Evolutionary conservation across 1,284 basidiomycete genomes (phyloP), one percentile per base, ranked within the genome.

Genomic region (Rhodotorula sp.): DNA sequence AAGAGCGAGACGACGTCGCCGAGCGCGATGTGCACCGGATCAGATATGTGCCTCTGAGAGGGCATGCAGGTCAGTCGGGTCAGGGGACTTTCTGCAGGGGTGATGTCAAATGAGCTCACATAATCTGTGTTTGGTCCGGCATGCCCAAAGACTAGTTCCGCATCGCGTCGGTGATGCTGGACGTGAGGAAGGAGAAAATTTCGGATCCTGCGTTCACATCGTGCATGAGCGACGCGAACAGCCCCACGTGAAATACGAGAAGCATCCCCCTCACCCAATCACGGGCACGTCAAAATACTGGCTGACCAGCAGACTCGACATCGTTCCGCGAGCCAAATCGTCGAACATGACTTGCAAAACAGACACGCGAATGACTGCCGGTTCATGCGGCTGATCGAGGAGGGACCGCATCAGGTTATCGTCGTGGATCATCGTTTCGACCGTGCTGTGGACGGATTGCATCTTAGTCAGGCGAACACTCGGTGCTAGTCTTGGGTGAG

Each of bases 1-100:
- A 69, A 75, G 1, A 75, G 65, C 56, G 74, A 45, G 8, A 75
- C 62, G 69, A 75, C 69, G 60, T 75, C 71, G 18, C 61, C 74
- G 21, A 73, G 28, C 1, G 62, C 67, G 8, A 55, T n/a, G 59
- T 75, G 73, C 3, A 60, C 52, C 31, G 62, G 23, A 2, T 59
- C 50, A 1, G 64, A 64, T 19, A 75, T 72, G 66, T 75, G 73
- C 6, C 73, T 66, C 68, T 72, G 66, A 16, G 28, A 15, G 49
- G 23, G 1, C 8, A 56, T 2, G 5, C 34, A 26, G 19, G 5
- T n/a, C 52, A 26, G n/a, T 54, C n/a, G 21, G 50, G 21, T 28
- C 52, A 2, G n/a, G n/a, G 50, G 16, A 26, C 52, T 5, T 14
- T 14, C 10, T 19, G 6, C 21, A 1, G 1, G 5, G 5, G 45